Evolutionary conservation across 306 rosid genomes (phyloP).

Genomic region (Senna siamea): DNA sequence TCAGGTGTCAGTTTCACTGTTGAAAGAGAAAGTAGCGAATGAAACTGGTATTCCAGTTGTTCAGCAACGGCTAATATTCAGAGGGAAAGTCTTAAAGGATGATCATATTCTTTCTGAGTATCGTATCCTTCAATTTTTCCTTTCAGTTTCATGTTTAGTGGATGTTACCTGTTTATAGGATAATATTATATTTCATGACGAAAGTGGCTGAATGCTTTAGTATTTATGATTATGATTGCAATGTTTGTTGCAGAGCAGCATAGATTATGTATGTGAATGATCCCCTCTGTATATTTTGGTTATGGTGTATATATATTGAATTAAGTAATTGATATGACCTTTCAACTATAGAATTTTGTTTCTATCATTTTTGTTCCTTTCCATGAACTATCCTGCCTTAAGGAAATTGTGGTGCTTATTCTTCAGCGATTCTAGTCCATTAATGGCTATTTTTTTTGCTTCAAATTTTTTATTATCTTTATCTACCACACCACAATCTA

Average conservation of each 20-base stretch:
- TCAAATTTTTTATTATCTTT: neutral
- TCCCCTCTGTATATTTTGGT: neutral
- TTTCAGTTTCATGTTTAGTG: neutral
- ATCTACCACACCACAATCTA: neutral
- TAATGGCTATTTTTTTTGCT: neutral
- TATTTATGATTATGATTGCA: neutral
- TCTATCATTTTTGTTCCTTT: neutral
- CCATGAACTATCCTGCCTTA: neutral
- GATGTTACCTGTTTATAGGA: neutral
- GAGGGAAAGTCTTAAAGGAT: slow-evolving; percentile 97
- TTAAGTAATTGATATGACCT: neutral
- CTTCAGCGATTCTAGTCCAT: neutral
- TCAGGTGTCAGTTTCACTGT: slow-evolving; percentile 77
- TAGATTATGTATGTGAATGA: slow-evolving; percentile 1
- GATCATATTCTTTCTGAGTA: slow-evolving; percentile 81
- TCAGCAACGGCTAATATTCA: slow-evolving; percentile 91
- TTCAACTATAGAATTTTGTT: neutral
- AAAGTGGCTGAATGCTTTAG: neutral
- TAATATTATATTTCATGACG: neutral
- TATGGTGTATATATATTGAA: neutral
- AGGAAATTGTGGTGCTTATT: neutral
- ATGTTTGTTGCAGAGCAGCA: neutral
- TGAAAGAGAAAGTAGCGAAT: slow-evolving; percentile 88
- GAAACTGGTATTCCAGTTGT: slow-evolving; percentile 79
- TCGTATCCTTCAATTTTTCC: slow-evolving; percentile 68